Conservation (phyloP, 2,329 filamentous ascomycete species). For the Arthroderma sp. region DNA sequence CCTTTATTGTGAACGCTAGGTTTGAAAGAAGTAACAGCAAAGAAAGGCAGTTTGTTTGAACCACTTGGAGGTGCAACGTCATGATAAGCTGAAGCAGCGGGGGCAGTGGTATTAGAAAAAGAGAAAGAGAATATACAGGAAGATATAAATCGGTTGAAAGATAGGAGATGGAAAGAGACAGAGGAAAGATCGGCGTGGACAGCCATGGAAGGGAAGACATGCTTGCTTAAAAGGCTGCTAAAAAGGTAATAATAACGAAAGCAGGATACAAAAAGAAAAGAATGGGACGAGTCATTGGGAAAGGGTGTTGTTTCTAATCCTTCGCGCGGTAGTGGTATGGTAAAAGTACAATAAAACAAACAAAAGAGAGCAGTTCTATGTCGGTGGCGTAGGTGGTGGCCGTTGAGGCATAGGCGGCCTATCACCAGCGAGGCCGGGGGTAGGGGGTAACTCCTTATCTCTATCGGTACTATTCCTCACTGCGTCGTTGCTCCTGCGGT, state of each 20-base stretch:
- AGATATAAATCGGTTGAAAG: conserved; percentile 1
- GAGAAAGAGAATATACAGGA: neutral
- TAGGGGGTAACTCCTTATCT: conserved; percentile 5
- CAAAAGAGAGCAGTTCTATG: neutral
- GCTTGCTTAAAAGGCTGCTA: conserved; percentile 3
- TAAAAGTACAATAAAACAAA: conserved; percentile 3
- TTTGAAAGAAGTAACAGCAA: neutral
- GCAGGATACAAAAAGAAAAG: neutral
- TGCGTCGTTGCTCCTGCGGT: neutral
- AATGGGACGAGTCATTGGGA: neutral
- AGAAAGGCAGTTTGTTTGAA: neutral
- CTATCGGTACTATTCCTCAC: neutral
- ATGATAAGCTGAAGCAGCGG: neutral
- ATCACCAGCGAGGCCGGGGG: neutral
- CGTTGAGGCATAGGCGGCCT: conserved; percentile 4
- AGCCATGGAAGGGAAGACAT: neutral
- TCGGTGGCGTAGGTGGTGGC: neutral
- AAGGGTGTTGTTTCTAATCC: neutral
- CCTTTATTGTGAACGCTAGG: too few species aligned
- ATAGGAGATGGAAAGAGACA: neutral
- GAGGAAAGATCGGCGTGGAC: neutral
- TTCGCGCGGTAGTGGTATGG: conserved; percentile 1
- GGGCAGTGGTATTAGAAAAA: neutral
- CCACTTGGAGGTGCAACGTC: neutral
- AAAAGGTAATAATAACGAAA: neutral